Percentiles rank a stretch among this genome's conserved stretches.
These are phyloP conservation scores for Termitomyces sp. DNA, from an alignment of 768 basidiomycete species.

Conservation along the genomic window DNA sequence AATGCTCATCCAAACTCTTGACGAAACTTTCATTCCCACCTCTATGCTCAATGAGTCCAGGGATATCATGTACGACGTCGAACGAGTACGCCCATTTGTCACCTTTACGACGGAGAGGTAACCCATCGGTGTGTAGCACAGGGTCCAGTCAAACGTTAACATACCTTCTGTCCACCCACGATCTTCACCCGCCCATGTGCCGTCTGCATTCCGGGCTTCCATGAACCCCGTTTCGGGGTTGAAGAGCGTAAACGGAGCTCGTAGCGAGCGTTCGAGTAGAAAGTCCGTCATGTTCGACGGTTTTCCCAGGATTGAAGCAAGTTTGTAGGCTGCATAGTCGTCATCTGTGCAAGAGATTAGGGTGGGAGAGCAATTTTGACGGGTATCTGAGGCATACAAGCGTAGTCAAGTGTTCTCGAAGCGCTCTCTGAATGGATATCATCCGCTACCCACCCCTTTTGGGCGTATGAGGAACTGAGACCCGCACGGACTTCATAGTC, in stretches of 20 bases:
- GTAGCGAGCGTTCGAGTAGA: conserved; percentile 51
- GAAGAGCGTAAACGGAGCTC: conserved; percentile 57
- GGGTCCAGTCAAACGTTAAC: neutral
- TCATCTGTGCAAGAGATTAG: conserved; percentile 44
- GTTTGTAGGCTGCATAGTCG: conserved; percentile 65
- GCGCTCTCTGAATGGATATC: conserved; percentile 78
- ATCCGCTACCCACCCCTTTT: conserved; percentile 70
- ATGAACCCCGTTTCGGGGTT: conserved; percentile 72
- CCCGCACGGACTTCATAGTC: conserved; percentile 82
- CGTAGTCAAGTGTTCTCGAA: conserved; percentile 73
- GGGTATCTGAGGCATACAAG: conserved; percentile 36
- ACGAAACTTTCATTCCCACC: conserved; percentile 68
- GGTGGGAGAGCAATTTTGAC: neutral
- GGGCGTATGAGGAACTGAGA: conserved; percentile 56
- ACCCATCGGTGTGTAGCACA: neutral
- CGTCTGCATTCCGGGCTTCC: conserved; percentile 68
- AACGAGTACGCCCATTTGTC: conserved; percentile 69
- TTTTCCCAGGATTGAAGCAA: conserved; percentile 51
- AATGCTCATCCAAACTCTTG: conserved; percentile 55
- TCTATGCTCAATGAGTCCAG: conserved; percentile 51
- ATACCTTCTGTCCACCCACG: conserved; percentile 79
- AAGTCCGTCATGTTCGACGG: conserved; percentile 36
- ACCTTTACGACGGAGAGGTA: conserved; percentile 17
- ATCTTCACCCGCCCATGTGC: conserved; percentile 66
- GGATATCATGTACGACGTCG: conserved; percentile 68